Evolutionary conservation across 192 early-diverging fungal species (phyloP).

Genomic region (Coemansia sp.): DNA sequence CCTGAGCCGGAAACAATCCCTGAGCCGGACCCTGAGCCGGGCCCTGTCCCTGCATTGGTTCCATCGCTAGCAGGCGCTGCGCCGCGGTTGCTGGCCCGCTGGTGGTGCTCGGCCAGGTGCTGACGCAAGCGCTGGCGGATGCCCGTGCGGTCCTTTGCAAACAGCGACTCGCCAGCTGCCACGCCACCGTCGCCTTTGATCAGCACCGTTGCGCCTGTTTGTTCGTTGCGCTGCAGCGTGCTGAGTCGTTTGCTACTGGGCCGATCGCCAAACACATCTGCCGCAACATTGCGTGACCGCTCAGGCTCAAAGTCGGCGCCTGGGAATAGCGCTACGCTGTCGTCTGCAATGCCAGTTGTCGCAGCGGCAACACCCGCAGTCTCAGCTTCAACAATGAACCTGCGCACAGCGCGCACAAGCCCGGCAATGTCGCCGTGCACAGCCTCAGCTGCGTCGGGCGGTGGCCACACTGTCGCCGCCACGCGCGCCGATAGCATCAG

Average conservation of each 20-base stretch:
- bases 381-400: slow-evolving; percentile 72
- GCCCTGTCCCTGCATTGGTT: background rate
- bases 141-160: slow-evolving; percentile 47
- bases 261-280: background rate
- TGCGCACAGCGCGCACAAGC: slow-evolving; percentile 70
- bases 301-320: slow-evolving; percentile 34
- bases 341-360: slow-evolving; percentile 17
- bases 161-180: slow-evolving; percentile 39
- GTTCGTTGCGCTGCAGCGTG: slow-evolving; percentile 52
- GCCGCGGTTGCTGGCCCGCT: slow-evolving; percentile 26
- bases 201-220: slow-evolving; percentile 50
- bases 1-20: background rate
- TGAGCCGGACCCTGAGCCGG: background rate
- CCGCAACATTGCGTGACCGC: slow-evolving; percentile 14
- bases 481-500: slow-evolving; percentile 80
- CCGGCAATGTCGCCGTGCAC: slow-evolving; percentile 77
- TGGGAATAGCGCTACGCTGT: slow-evolving; percentile 42
- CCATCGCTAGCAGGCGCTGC: background rate
- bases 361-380: slow-evolving; percentile 53
- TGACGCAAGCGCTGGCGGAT: slow-evolving; percentile 56
- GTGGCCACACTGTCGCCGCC: slow-evolving; percentile 87
- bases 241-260: slow-evolving; percentile 28
- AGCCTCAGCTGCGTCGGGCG: slow-evolving; percentile 73
- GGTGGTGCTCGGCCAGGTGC: slow-evolving; percentile 55
- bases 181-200: slow-evolving; percentile 27